phyloP scores from a whole-genome alignment of 768 basidiomycete genomes.

The Austroboletus eburneus region DNA sequence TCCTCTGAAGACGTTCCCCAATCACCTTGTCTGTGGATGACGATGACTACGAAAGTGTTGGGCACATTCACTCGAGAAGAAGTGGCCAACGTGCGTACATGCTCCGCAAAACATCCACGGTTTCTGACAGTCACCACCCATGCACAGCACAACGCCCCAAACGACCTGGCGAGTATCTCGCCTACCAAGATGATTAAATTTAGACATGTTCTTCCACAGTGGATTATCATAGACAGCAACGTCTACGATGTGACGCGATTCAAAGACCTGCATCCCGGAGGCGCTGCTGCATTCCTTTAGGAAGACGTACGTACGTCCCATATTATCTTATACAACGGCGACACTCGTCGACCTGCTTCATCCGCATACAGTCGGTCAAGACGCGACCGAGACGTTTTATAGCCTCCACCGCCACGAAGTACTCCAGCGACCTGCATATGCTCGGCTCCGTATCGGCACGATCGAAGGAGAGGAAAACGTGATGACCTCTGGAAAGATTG shows the following conservation, averaged over 20 bases:
- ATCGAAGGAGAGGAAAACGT: slow-evolving; percentile 55
- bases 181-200: neutral
- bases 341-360: neutral
- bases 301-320: slow-evolving; percentile 55
- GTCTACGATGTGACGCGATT: slow-evolving; percentile 83
- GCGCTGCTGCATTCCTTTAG: slow-evolving; percentile 66
- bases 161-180: slow-evolving; percentile 55
- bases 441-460: slow-evolving; percentile 32
- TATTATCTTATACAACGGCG: neutral
- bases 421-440: slow-evolving; percentile 45
- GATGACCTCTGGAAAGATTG: slow-evolving; percentile 43
- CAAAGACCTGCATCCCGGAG: slow-evolving; percentile 78
- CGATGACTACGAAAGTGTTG: no score
- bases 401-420: slow-evolving; percentile 74
- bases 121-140: neutral
- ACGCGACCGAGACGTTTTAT: slow-evolving; percentile 77
- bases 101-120: neutral
- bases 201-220: neutral
- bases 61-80: slow-evolving; percentile 70
- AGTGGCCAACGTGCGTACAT: slow-evolving; percentile 57
- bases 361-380: slow-evolving; percentile 59
- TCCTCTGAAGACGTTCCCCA: no score
- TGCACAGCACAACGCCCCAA: slow-evolving; percentile 68
- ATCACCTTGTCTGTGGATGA: no score
- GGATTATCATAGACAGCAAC: slow-evolving; percentile 48